Conservation (phyloP, 1,284 basidiomycete genomes). For the Leccinum discolor region DNA sequence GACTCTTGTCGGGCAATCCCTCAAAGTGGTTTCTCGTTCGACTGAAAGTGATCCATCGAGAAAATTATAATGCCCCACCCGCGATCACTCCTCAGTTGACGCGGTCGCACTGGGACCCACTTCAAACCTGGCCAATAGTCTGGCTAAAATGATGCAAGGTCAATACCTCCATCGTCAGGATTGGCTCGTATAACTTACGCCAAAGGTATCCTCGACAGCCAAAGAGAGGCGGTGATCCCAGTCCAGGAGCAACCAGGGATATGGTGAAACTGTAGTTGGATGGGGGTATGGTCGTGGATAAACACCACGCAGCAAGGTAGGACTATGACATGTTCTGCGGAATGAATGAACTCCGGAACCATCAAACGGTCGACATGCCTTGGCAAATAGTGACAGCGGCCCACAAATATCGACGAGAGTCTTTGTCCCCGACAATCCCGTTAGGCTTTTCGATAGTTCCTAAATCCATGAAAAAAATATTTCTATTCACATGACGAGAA, state of each 20-base stretch:
- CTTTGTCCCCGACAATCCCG: slow-evolving; percentile 15
- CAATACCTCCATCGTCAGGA: slow-evolving; percentile 23
- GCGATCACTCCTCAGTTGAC: slow-evolving; percentile 5
- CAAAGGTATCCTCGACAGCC: background rate
- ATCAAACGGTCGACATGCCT: slow-evolving; percentile 32
- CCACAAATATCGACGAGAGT: slow-evolving; percentile 28
- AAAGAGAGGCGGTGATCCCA: slow-evolving; percentile 33
- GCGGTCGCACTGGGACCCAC: slow-evolving; percentile 33
- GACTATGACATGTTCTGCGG: slow-evolving; percentile 28
- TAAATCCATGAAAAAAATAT: slow-evolving; percentile 38
- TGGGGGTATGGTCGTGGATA: slow-evolving; percentile 32
- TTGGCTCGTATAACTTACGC: slow-evolving; percentile 9
- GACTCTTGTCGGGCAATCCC: too few species aligned
- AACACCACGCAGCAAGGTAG: slow-evolving; percentile 37
- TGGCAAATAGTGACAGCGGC: slow-evolving; percentile 40
- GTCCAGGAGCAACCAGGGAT: slow-evolving; percentile 22
- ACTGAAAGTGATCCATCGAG: slow-evolving; percentile 43
- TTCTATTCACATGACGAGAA: slow-evolving; percentile 34
- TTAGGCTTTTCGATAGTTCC: slow-evolving; percentile 25
- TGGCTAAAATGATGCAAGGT: slow-evolving; percentile 42
- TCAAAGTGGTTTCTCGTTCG: slow-evolving; percentile 38
- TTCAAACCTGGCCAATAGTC: slow-evolving; percentile 23
- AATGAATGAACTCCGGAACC: slow-evolving; percentile 19
- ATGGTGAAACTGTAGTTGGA: background rate
- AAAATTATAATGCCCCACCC: slow-evolving; percentile 39